A percentile compares a stretch with the other conserved stretches of the same genome.
phyloP scores from a whole-genome alignment of 306 rosid species.

The Bauhinia variegata region DNA sequence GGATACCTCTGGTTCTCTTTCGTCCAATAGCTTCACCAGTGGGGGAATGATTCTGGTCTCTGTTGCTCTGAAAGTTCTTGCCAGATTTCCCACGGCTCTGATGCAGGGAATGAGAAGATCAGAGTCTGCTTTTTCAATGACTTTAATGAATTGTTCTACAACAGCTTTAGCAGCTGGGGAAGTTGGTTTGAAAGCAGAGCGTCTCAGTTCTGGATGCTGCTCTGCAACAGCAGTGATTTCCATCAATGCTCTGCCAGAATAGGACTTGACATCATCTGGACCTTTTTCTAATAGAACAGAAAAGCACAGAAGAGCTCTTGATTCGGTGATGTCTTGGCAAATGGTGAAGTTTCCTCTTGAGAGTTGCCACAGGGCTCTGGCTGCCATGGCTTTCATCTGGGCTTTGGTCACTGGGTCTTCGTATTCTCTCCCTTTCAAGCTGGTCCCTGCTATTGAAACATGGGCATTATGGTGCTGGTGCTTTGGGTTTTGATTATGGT shows the following conservation, averaged over 20 bases:
- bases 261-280: slow-evolving; percentile 47
- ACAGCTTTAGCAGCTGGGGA: slow-evolving; percentile 79
- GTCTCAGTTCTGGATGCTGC: slow-evolving; percentile 62
- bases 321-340: slow-evolving; percentile 67
- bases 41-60: slow-evolving; percentile 67
- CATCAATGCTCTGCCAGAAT: slow-evolving; percentile 66
- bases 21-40: slow-evolving; percentile 67
- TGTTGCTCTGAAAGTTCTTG: slow-evolving; percentile 72
- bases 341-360: slow-evolving; percentile 55
- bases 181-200: slow-evolving; percentile 75
- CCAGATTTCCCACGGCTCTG: slow-evolving; percentile 63
- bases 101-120: slow-evolving; percentile 61
- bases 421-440: slow-evolving; percentile 73
- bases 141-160: slow-evolving; percentile 55
- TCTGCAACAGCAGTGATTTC: slow-evolving; percentile 73
- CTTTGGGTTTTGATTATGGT: slow-evolving; percentile 5
- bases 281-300: slow-evolving; percentile 74
- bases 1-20: slow-evolving; percentile 50
- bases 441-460: slow-evolving; percentile 39
- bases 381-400: slow-evolving; percentile 78
- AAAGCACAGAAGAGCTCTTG: slow-evolving; percentile 75
- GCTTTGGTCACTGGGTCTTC: slow-evolving; percentile 65
- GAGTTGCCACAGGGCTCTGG: slow-evolving; percentile 70
- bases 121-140: slow-evolving; percentile 41
- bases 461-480: neutral